These are phyloP conservation scores for Lasiodiplodia hormozganensis DNA, from an alignment of 2,329 filamentous ascomycete species.

Conservation along the genomic window DNA sequence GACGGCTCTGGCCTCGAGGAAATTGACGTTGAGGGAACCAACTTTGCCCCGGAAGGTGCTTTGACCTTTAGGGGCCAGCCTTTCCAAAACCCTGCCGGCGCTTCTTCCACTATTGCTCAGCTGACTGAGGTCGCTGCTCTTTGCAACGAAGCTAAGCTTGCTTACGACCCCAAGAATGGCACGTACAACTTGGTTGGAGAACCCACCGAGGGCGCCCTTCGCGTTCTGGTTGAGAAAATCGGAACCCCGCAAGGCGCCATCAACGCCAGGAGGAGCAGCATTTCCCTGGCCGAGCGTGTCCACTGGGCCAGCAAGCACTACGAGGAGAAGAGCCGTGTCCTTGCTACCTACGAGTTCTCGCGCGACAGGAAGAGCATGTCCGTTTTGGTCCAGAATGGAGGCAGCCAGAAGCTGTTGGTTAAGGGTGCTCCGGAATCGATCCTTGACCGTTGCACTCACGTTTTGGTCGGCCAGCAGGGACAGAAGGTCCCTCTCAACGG, in stretches of 20 bases:
- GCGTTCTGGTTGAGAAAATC: constrained; percentile 92
- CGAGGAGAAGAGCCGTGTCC: constrained; percentile 74
- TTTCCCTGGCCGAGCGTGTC: constrained; percentile 66
- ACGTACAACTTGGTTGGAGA: constrained; percentile 87
- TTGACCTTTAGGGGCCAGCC: constrained; percentile 73
- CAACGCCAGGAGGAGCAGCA: constrained; percentile 59
- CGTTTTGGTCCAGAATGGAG: constrained; percentile 77
- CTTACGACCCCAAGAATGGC: constrained; percentile 78
- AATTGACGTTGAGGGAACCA: constrained; percentile 89
- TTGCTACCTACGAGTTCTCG: constrained; percentile 95
- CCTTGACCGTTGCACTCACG: constrained; percentile 87
- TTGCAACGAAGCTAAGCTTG: constrained; percentile 87
- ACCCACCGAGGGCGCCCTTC: constrained; percentile 91
- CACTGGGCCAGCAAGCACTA: constrained; percentile 87
- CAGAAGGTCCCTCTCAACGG: constrained; percentile 75
- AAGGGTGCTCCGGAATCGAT: constrained; percentile 97
- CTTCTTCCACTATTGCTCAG: constrained; percentile 79
- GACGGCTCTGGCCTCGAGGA: constrained; percentile 79
- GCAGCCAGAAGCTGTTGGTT: constrained; percentile 81
- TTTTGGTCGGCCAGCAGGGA: constrained; percentile 78
- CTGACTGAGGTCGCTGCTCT: constrained; percentile 74
- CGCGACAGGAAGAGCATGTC: constrained; percentile 99
- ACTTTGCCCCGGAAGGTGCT: constrained; percentile 82
- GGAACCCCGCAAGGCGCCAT: constrained; percentile 74
- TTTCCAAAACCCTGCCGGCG: constrained; percentile 71